A percentile compares a stretch with the other conserved stretches of the same genome.
Conservation (phyloP, 306 rosid species). For the Luffa aegyptiaca region DNA sequence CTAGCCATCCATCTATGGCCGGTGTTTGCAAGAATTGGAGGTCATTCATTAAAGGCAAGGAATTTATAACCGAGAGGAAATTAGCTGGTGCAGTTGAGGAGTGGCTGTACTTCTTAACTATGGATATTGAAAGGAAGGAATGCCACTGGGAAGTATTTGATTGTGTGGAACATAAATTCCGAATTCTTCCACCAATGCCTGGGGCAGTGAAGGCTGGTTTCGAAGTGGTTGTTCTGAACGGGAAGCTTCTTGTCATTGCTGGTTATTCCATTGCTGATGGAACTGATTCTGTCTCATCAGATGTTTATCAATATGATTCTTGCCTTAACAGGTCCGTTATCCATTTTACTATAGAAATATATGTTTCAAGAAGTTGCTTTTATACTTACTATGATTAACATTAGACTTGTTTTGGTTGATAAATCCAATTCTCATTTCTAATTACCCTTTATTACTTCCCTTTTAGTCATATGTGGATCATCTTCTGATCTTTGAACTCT, state of each 20-base stretch:
- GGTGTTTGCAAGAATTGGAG: slow-evolving; percentile 87
- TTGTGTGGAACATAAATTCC: slow-evolving; percentile 44
- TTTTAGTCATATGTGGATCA: not conserved
- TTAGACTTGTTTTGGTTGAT: not conserved
- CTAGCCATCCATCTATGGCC: slow-evolving; percentile 53
- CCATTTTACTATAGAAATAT: not conserved
- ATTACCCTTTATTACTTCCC: not conserved
- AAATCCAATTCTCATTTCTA: not conserved
- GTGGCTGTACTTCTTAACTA: slow-evolving; percentile 77
- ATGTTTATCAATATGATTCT: slow-evolving; percentile 70
- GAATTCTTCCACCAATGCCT: slow-evolving; percentile 65
- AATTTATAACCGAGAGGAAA: slow-evolving; percentile 53
- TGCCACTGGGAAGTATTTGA: slow-evolving; percentile 93
- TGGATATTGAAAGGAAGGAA: slow-evolving; percentile 44
- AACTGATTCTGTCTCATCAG: slow-evolving; percentile 41
- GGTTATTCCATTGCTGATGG: slow-evolving; percentile 50
- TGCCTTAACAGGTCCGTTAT: slow-evolving; percentile 58
- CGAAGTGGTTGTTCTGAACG: slow-evolving; percentile 62
- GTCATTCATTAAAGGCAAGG: slow-evolving; percentile 67
- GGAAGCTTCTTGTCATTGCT: slow-evolving; percentile 85
- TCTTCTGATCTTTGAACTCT: not conserved
- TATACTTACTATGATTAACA: not conserved
- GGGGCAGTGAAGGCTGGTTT: slow-evolving; percentile 48
- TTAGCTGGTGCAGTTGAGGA: slow-evolving; percentile 78
- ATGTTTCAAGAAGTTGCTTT: not conserved